Conservation (phyloP, 331 rosid genomes). For the Quercus tomentella region DNA sequence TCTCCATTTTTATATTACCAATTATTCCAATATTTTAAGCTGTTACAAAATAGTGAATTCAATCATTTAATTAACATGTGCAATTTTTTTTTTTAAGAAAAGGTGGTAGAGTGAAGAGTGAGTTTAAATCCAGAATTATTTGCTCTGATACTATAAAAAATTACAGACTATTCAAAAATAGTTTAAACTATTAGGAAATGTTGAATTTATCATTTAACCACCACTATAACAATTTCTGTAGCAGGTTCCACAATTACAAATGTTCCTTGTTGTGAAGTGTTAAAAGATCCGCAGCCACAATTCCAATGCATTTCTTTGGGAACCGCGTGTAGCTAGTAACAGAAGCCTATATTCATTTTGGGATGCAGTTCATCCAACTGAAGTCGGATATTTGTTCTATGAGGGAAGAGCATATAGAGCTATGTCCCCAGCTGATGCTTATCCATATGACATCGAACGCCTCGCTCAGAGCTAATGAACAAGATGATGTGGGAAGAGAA, state of each 20-base stretch:
- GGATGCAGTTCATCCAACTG: slow-evolving; percentile 11
- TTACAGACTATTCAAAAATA: too few relatives aligned
- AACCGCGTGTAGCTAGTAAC: neutral
- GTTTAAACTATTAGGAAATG: too few relatives aligned
- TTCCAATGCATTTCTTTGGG: neutral
- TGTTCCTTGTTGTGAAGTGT: neutral
- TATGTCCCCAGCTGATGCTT: neutral
- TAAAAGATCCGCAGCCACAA: neutral
- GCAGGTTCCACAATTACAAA: neutral
- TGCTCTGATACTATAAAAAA: too few relatives aligned
- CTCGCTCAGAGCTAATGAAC: neutral
- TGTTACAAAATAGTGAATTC: too few relatives aligned
- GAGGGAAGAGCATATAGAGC: slow-evolving; percentile 15
- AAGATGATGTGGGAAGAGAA: neutral
- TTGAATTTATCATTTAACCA: too few relatives aligned
- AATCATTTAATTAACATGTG: too few relatives aligned
- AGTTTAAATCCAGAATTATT: too few relatives aligned
- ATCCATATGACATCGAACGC: slow-evolving; percentile 10
- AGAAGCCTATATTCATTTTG: neutral
- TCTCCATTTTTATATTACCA: too few relatives aligned
- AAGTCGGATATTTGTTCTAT: neutral
- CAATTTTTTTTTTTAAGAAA: too few relatives aligned
- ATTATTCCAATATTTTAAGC: too few relatives aligned
- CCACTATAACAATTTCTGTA: neutral
- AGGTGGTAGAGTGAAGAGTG: too few relatives aligned